Percentiles rank a stretch among this genome's conserved stretches.
phyloP scores from a whole-genome alignment of 768 basidiomycete genomes.

The Tremella yokohamensis region DNA sequence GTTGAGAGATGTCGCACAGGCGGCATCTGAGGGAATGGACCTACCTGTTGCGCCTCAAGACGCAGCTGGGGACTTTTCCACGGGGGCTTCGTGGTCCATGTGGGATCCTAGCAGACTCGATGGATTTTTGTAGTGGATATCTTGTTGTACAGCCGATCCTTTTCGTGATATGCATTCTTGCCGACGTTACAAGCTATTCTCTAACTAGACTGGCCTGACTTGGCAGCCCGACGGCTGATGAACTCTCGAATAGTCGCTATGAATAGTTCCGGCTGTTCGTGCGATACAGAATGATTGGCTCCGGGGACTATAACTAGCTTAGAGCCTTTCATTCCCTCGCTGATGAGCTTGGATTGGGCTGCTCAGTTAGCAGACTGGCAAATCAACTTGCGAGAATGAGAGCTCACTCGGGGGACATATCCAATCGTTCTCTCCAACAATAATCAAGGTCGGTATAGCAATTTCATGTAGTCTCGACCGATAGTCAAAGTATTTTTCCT shows the following conservation, averaged over 20 bases:
- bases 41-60: no score
- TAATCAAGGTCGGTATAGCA: slow-evolving; percentile 18
- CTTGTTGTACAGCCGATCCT: no score
- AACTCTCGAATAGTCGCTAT: slow-evolving; percentile 19
- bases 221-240: background rate
- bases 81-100: no score
- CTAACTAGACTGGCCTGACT: background rate
- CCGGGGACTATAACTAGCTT: slow-evolving; percentile 17
- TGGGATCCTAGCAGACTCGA: no score
- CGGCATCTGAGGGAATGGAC: no score
- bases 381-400: background rate
- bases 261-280: slow-evolving; percentile 25
- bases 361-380: background rate
- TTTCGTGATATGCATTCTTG: no score
- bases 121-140: no score
- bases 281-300: slow-evolving; percentile 29
- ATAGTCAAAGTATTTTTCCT: slow-evolving; percentile 30
- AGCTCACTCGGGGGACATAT: slow-evolving; percentile 22
- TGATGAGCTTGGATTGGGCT: slow-evolving; percentile 29
- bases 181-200: background rate
- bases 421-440: slow-evolving; percentile 28
- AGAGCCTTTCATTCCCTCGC: slow-evolving; percentile 14
- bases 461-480: slow-evolving; percentile 17
- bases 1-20: no score
- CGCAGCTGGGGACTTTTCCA: no score